Percentiles rank a stretch among this genome's conserved stretches.
Evolutionary conservation across 768 basidiomycete genomes (phyloP).

Genomic region (Podaxis mareebaensis): DNA sequence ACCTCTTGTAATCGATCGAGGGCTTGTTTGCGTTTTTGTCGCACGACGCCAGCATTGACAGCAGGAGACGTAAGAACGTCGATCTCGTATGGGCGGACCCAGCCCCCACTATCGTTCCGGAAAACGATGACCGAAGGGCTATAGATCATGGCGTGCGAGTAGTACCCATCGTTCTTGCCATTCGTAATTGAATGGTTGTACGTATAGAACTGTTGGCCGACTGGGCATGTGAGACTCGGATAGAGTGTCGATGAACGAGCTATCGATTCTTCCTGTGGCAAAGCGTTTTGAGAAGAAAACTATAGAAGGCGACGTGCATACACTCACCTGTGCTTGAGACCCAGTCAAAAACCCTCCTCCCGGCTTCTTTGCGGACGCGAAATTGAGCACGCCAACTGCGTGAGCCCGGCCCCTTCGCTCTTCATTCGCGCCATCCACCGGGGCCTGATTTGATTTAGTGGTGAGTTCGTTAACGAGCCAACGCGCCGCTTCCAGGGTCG

Average conservation of each 20-base stretch:
- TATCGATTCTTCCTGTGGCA: constrained; percentile 67
- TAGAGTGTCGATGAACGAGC: constrained; percentile 73
- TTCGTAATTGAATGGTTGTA: constrained; percentile 40
- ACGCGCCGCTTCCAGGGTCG: constrained; percentile 52
- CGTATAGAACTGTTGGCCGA: constrained; percentile 56
- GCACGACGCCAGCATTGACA: constrained; percentile 57
- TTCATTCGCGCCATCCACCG: not conserved
- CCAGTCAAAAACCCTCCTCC: constrained; percentile 71
- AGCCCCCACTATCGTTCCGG: constrained; percentile 57
- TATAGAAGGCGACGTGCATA: not conserved
- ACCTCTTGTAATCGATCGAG: not conserved
- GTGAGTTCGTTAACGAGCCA: constrained; percentile 21
- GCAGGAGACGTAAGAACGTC: constrained; percentile 69
- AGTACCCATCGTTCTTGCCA: constrained; percentile 54
- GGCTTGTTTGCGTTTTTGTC: constrained; percentile 18
- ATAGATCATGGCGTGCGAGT: constrained; percentile 73
- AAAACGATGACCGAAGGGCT: constrained; percentile 60
- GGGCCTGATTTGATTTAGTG: not conserved
- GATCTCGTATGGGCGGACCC: constrained; percentile 54
- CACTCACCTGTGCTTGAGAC: constrained; percentile 45
- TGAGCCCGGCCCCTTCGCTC: not conserved
- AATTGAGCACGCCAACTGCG: constrained; percentile 64
- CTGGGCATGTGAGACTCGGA: constrained; percentile 52
- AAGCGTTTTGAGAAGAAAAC: not conserved
- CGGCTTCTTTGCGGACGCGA: constrained; percentile 68